Conservation (phyloP, 2,329 filamentous ascomycete species). For the Harringtonia lauricola region DNA sequence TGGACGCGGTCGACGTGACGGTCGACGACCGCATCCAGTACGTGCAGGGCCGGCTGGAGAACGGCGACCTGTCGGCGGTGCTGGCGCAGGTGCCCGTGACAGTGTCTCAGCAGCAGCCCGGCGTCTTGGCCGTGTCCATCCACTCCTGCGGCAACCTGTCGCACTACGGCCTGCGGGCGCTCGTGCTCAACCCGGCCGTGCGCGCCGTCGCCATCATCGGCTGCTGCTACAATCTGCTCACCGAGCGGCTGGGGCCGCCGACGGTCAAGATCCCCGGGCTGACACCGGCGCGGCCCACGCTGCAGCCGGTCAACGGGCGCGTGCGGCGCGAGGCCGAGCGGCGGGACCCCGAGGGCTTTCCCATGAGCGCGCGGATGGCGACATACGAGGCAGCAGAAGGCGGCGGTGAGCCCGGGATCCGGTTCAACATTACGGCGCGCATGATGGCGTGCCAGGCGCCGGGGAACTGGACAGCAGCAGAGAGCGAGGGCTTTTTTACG, state of each 20-base stretch:
- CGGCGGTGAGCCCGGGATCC: constrained; percentile 43
- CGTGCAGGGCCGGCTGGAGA: constrained; percentile 61
- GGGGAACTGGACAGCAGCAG: constrained; percentile 73
- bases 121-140: constrained; percentile 81
- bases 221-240: constrained; percentile 95
- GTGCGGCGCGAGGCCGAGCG: constrained; percentile 56
- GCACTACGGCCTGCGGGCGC: constrained; percentile 81
- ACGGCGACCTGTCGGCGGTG: constrained; percentile 59
- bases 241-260: constrained; percentile 76
- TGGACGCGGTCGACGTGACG: constrained; percentile 47
- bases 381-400: constrained; percentile 26
- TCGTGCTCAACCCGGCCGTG: constrained; percentile 74
- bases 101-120: constrained; percentile 10
- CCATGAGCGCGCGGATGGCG: constrained; percentile 67
- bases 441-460: constrained; percentile 99
- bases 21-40: constrained; percentile 65
- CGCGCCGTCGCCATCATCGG: constrained; percentile 90
- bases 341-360: constrained; percentile 86
- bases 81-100: constrained; percentile 54
- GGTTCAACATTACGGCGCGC: constrained; percentile 88
- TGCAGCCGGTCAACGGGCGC: constrained; percentile 57
- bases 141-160: constrained; percentile 98
- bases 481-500: constrained; percentile 82
- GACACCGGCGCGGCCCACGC: constrained; percentile 55
- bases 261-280: constrained; percentile 76